Evolutionary conservation across 2,329 filamentous ascomycete species (phyloP).

Genomic region (Diaporthe capsici): DNA sequence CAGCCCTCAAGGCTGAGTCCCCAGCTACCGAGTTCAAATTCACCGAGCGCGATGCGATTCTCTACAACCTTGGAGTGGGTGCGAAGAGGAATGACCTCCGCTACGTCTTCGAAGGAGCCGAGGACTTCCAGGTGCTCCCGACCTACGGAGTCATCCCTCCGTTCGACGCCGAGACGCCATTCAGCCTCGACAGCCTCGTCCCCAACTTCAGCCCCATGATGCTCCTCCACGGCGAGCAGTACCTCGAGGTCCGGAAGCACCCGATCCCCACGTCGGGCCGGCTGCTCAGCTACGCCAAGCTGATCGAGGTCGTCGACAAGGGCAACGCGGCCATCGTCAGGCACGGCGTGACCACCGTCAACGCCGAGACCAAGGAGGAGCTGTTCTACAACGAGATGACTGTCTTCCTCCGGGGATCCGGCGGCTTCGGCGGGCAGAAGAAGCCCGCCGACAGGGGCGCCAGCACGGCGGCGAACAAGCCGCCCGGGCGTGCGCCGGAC

Average conservation of each 20-base stretch:
- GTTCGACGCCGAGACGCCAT: conserved; percentile 87
- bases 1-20: conserved; percentile 79
- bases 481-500: conserved; percentile 84
- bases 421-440: conserved; percentile 88
- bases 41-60: conserved; percentile 87
- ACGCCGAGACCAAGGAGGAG: conserved; percentile 87
- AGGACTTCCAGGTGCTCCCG: conserved; percentile 93
- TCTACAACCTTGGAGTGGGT: conserved; percentile 96
- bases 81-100: conserved; percentile 91
- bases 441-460: conserved; percentile 84
- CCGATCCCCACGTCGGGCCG: conserved; percentile 89
- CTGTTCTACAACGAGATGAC: conserved; percentile 97
- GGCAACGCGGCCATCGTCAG: conserved; percentile 89
- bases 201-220: conserved; percentile 99
- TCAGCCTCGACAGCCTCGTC: conserved; percentile 84
- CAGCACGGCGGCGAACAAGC: conserved; percentile 83
- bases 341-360: conserved; percentile 83
- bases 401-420: conserved; percentile 92
- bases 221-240: conserved; percentile 98
- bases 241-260: conserved; percentile 92
- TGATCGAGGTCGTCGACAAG: conserved; percentile 97
- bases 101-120: conserved; percentile 90
- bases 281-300: conserved; percentile 81
- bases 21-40: conserved; percentile 83
- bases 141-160: conserved; percentile 98